These are phyloP conservation scores for Prunus campanulata DNA, from an alignment of 306 rosid genomes.

Conservation along the genomic window DNA sequence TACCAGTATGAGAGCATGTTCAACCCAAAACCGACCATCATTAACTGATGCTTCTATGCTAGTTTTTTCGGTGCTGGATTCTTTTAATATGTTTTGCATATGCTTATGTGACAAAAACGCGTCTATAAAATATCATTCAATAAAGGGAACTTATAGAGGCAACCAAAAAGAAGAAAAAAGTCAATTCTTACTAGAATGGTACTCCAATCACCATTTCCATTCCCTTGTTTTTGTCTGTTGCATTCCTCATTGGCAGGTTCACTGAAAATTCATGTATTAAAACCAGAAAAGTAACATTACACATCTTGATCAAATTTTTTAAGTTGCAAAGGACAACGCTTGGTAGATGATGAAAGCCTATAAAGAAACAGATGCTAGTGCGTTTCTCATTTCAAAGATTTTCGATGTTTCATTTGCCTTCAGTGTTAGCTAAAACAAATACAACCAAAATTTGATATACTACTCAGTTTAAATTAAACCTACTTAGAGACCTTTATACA, in stretches of 20 bases:
- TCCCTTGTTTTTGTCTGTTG: slow-evolving; percentile 36
- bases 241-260: slow-evolving; percentile 67
- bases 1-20: too few species aligned
- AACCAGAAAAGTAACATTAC: slow-evolving; percentile 3
- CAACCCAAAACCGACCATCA: too few species aligned
- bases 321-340: not conserved
- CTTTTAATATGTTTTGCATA: not conserved
- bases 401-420: too few species aligned
- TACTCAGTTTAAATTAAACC: too few species aligned
- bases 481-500: too few species aligned
- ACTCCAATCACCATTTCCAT: slow-evolving; percentile 50
- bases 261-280: slow-evolving; percentile 41
- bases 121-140: not conserved
- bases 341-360: not conserved
- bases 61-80: too few species aligned
- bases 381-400: too few species aligned
- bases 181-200: slow-evolving; percentile 56
- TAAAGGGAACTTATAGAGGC: not conserved
- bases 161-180: not conserved
- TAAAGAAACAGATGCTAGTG: too few species aligned
- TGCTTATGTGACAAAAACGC: too few species aligned
- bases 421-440: too few species aligned
- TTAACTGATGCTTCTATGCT: not conserved
- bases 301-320: slow-evolving; percentile 5
- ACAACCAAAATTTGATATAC: too few species aligned